These are phyloP conservation scores for Globisporangium okanoganense DNA, from an alignment of 352 stramenopile genomes.

Conservation along the genomic window DNA sequence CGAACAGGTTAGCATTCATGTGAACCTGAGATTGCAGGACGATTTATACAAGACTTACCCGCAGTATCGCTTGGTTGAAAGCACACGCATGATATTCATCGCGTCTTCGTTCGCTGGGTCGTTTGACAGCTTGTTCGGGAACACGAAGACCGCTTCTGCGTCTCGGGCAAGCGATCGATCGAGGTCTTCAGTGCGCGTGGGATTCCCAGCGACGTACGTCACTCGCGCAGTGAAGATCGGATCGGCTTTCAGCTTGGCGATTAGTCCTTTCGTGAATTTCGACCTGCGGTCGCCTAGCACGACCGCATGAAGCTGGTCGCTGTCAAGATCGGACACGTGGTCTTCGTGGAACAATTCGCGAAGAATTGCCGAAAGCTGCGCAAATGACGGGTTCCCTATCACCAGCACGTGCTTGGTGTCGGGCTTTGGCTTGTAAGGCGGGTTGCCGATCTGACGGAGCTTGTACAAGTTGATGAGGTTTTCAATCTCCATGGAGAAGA, in stretches of 20 bases:
- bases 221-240: slow-evolving; percentile 76
- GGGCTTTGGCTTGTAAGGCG: slow-evolving; percentile 61
- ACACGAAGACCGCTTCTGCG: slow-evolving; percentile 74
- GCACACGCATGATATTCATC: slow-evolving; percentile 82
- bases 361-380: slow-evolving; percentile 77
- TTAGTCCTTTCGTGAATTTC: slow-evolving; percentile 67
- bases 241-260: slow-evolving; percentile 70
- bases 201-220: slow-evolving; percentile 76
- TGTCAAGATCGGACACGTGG: slow-evolving; percentile 42
- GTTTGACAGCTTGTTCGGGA: slow-evolving; percentile 77
- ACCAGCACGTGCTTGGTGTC: slow-evolving; percentile 74
- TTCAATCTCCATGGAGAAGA: slow-evolving; percentile 88
- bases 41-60: slow-evolving; percentile 30
- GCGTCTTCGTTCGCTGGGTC: slow-evolving; percentile 74
- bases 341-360: slow-evolving; percentile 88
- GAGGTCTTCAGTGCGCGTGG: slow-evolving; percentile 69
- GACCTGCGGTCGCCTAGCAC: slow-evolving; percentile 64
- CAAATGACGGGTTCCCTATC: slow-evolving; percentile 81
- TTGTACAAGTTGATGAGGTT: slow-evolving; percentile 86
- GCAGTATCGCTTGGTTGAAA: slow-evolving; percentile 66
- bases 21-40: background rate
- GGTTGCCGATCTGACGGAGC: slow-evolving; percentile 75
- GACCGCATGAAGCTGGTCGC: slow-evolving; percentile 59
- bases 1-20: background rate
- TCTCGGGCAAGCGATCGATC: slow-evolving; percentile 53